These are phyloP conservation scores for Arthrobotrys musiformis DNA, from an alignment of 2,329 filamentous ascomycete genomes.

Conservation along the genomic window DNA sequence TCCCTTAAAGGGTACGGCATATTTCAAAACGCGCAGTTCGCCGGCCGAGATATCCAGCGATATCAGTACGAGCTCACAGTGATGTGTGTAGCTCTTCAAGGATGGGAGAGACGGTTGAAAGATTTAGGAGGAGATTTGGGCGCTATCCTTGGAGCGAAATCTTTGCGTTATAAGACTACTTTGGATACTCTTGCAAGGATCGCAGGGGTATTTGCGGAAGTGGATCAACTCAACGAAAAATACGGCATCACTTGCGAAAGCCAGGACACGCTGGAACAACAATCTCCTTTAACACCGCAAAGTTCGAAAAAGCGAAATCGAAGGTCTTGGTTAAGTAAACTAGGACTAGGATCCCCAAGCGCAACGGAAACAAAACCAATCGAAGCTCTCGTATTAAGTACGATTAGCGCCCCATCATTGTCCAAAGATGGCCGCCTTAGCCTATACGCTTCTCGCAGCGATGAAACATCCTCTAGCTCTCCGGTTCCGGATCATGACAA, in stretches of 20 bases:
- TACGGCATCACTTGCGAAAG: not conserved
- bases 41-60: not conserved
- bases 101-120: not conserved
- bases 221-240: not conserved
- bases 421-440: not conserved
- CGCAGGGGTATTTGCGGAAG: not conserved
- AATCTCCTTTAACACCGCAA: not conserved
- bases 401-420: not conserved
- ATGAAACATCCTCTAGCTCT: not conserved
- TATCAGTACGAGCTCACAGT: not conserved
- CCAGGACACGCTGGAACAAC: not conserved
- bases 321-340: not conserved
- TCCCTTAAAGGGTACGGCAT: not conserved
- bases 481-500: not conserved
- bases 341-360: not conserved
- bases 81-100: not conserved
- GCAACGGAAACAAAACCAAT: not conserved
- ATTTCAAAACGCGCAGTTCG: not conserved
- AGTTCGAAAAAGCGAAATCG: not conserved
- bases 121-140: not conserved
- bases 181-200: not conserved
- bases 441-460: not conserved
- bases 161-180: not conserved
- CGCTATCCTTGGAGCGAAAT: not conserved
- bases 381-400: not conserved